Evolutionary conservation across 768 basidiomycete species (phyloP).

Genomic region (Tricholoma furcatifolium): DNA sequence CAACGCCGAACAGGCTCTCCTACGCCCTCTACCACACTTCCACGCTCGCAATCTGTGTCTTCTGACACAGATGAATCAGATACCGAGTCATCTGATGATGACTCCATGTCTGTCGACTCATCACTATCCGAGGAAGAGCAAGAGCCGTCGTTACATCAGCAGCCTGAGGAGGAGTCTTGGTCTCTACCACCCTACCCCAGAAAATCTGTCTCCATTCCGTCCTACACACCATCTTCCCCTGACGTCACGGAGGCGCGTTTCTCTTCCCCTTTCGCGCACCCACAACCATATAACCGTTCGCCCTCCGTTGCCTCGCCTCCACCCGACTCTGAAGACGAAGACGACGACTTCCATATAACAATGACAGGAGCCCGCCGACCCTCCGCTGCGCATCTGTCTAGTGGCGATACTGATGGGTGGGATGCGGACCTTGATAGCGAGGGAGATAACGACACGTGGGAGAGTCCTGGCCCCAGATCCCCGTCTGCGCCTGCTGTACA

Average conservation of each 20-base stretch:
- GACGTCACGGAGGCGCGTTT: constrained; percentile 34
- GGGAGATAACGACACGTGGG: constrained; percentile 60
- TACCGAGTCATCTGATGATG: constrained; percentile 34
- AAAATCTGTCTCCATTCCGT: constrained; percentile 55
- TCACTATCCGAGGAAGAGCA: constrained; percentile 38
- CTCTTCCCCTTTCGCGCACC: constrained; percentile 21
- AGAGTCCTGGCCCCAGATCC: constrained; percentile 62
- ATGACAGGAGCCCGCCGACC: constrained; percentile 39
- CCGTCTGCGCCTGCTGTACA: constrained; percentile 51
- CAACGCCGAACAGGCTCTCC: constrained; percentile 21
- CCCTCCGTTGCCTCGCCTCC: constrained; percentile 67
- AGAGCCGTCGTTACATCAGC: constrained; percentile 13
- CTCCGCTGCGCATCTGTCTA: constrained; percentile 23
- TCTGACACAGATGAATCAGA: constrained; percentile 35
- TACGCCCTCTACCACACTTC: constrained; percentile 23
- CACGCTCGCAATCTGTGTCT: constrained; percentile 30
- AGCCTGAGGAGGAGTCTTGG: constrained; percentile 40
- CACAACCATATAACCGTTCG: constrained; percentile 46
- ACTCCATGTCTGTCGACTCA: constrained; percentile 44
- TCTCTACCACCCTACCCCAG: constrained; percentile 57
- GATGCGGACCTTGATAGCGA: constrained; percentile 53
- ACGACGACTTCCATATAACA: constrained; percentile 45
- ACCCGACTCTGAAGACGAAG: constrained; percentile 69
- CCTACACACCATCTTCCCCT: constrained; percentile 44
- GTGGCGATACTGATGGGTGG: constrained; percentile 38